Percentiles rank a stretch among this genome's conserved stretches.
phyloP scores from a whole-genome alignment of 2,329 filamentous ascomycete genomes.

The Mollisiaceae sp. region DNA sequence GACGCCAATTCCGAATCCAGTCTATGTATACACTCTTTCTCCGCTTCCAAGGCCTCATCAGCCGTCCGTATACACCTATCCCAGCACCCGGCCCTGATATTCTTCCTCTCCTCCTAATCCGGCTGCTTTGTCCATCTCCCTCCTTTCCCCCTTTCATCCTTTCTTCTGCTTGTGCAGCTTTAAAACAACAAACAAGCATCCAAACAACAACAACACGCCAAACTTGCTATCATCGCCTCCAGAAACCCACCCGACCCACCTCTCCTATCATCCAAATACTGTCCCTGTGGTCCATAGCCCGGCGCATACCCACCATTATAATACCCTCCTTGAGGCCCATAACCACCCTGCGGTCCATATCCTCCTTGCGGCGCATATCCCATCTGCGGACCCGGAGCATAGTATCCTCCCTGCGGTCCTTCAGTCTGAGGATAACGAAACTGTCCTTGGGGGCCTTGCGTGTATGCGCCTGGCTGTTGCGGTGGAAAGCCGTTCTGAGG shows the following conservation, averaged over 20 bases:
- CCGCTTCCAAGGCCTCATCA: not conserved
- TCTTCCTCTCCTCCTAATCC: not conserved
- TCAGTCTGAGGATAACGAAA: not conserved
- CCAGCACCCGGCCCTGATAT: no score
- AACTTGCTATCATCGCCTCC: slow-evolving; percentile 48
- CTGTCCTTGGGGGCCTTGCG: slow-evolving; percentile 14
- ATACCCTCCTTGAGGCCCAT: slow-evolving; percentile 29
- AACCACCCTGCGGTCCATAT: slow-evolving; percentile 25
- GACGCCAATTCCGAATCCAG: slow-evolving; percentile 10
- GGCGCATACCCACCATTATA: slow-evolving; percentile 32
- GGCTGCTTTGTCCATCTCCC: not conserved
- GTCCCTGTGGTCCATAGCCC: slow-evolving; percentile 44
- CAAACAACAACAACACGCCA: slow-evolving; percentile 58
- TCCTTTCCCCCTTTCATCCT: no score
- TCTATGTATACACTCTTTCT: not conserved
- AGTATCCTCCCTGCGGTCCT: slow-evolving; percentile 30
- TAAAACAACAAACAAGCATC: slow-evolving; percentile 52
- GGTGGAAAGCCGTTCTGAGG: slow-evolving; percentile 24
- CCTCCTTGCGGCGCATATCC: slow-evolving; percentile 29
- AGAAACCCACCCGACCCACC: slow-evolving; percentile 45
- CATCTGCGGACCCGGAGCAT: slow-evolving; percentile 36
- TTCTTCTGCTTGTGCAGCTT: not conserved
- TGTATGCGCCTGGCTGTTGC: not conserved
- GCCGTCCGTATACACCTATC: not conserved
- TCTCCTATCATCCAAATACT: slow-evolving; percentile 45